Evolutionary conservation across 2,329 filamentous ascomycete genomes (phyloP).

Genomic region (Epichloe sibirici): DNA sequence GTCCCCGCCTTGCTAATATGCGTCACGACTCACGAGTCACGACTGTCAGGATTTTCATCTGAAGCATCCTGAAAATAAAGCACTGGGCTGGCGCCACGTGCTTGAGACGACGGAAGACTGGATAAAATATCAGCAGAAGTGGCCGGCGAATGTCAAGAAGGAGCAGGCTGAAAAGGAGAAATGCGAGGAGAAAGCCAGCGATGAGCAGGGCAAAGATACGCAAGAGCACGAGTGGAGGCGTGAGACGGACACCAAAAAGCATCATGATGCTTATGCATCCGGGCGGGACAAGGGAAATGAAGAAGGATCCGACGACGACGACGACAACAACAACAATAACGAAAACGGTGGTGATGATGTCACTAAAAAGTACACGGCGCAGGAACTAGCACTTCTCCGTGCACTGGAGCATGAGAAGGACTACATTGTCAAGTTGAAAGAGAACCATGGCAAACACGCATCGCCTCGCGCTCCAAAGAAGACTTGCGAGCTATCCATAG

Average conservation of each 20-base stretch:
- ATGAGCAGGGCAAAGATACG: slow-evolving; percentile 8
- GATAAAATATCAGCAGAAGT: slow-evolving; percentile 34
- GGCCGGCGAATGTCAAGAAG: slow-evolving; percentile 32
- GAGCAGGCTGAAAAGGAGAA: slow-evolving; percentile 5
- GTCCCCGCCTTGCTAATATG: no score
- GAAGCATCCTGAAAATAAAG: slow-evolving; percentile 28
- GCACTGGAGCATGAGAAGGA: slow-evolving; percentile 31
- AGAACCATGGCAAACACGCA: slow-evolving; percentile 22
- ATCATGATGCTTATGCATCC: slow-evolving; percentile 10
- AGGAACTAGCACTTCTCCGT: slow-evolving; percentile 30
- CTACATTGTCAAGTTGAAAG: slow-evolving; percentile 25
- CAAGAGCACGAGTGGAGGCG: slow-evolving; percentile 12
- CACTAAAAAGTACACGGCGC: slow-evolving; percentile 19
- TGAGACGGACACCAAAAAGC: slow-evolving; percentile 11
- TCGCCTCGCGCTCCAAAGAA: slow-evolving; percentile 11
- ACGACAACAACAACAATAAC: neutral
- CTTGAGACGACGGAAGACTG: slow-evolving; percentile 35
- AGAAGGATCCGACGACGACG: neutral
- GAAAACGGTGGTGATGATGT: slow-evolving; percentile 6
- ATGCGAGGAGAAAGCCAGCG: neutral
- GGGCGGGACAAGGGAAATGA: neutral
- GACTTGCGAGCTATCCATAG: slow-evolving; percentile 9
- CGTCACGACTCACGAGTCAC: neutral
- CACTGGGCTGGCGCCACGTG: slow-evolving; percentile 36
- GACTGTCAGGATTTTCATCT: slow-evolving; percentile 28